Percentiles rank a stretch among this genome's conserved stretches.
Evolutionary conservation across 768 basidiomycete species (phyloP).

Genomic region (Mycena epipterygia): DNA sequence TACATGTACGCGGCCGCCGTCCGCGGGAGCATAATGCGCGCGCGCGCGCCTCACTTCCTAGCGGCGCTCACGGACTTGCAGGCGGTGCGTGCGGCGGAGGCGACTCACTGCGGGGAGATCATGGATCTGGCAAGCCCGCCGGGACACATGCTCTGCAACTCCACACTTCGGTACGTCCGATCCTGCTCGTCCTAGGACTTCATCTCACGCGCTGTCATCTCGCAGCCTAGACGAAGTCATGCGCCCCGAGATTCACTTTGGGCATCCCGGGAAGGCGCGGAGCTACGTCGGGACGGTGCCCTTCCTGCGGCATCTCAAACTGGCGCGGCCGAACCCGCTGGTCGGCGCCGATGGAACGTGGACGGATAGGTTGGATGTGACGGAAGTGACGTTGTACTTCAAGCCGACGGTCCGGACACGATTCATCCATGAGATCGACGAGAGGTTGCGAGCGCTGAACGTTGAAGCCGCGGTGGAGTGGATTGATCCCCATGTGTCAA

Average conservation of each 20-base stretch:
- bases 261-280: slow-evolving; percentile 4
- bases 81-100: slow-evolving; percentile 9
- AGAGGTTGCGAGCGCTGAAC: background rate
- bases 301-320: slow-evolving; percentile 21
- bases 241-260: slow-evolving; percentile 24
- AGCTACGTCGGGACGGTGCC: slow-evolving; percentile 30
- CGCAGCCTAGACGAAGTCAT: slow-evolving; percentile 11
- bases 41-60: slow-evolving; percentile 4
- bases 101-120: slow-evolving; percentile 9
- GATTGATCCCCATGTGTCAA: too few relatives aligned
- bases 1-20: slow-evolving; percentile 20
- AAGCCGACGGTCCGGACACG: slow-evolving; percentile 2
- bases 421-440: slow-evolving; percentile 9
- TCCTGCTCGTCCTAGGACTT: too few relatives aligned
- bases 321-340: slow-evolving; percentile 18
- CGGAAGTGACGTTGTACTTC: slow-evolving; percentile 25
- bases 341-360: background rate
- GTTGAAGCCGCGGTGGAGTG: slow-evolving; percentile 16
- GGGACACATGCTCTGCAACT: slow-evolving; percentile 20
- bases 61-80: slow-evolving; percentile 22
- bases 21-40: slow-evolving; percentile 10
- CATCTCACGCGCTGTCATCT: background rate
- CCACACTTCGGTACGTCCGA: slow-evolving; percentile 14
- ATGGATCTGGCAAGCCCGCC: slow-evolving; percentile 27
- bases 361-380: background rate